These are phyloP conservation scores for Epithele typhae DNA, from an alignment of 768 basidiomycete genomes.

Conservation along the genomic window DNA sequence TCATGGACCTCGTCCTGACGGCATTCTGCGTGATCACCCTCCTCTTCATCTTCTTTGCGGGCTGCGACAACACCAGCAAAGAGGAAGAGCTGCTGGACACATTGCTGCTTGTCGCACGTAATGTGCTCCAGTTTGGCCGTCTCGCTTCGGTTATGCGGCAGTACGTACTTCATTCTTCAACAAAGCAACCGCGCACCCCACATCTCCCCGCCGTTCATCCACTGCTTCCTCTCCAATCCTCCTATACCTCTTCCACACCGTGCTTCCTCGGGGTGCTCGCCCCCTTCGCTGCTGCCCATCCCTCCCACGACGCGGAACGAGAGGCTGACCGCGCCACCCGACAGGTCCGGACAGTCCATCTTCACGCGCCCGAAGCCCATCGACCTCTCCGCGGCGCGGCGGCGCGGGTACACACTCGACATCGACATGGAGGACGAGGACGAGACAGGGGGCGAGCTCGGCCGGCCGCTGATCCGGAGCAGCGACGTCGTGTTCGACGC, in stretches of 20 bases:
- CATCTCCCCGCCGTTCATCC: no score
- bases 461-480: constrained; percentile 48
- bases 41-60: constrained; percentile 82
- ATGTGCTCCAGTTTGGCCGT: constrained; percentile 88
- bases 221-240: neutral
- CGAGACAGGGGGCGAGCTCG: constrained; percentile 43
- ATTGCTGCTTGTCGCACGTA: constrained; percentile 84
- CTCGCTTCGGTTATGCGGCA: constrained; percentile 92
- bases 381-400: constrained; percentile 67
- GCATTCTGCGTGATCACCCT: constrained; percentile 87
- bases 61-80: constrained; percentile 77
- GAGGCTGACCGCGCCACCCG: neutral
- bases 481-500: constrained; percentile 66
- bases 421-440: constrained; percentile 71
- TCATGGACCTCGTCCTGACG: constrained; percentile 85
- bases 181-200: no score
- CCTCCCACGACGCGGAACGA: no score
- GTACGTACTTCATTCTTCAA: constrained; percentile 43
- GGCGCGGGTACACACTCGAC: constrained; percentile 65
- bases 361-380: constrained; percentile 85
- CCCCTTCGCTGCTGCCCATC: no score
- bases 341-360: constrained; percentile 83
- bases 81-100: constrained; percentile 95
- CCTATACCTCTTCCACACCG: neutral
- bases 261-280: neutral